Evolutionary conservation across 306 rosid genomes (phyloP).

Genomic region (Hippophae gyantsensis): DNA sequence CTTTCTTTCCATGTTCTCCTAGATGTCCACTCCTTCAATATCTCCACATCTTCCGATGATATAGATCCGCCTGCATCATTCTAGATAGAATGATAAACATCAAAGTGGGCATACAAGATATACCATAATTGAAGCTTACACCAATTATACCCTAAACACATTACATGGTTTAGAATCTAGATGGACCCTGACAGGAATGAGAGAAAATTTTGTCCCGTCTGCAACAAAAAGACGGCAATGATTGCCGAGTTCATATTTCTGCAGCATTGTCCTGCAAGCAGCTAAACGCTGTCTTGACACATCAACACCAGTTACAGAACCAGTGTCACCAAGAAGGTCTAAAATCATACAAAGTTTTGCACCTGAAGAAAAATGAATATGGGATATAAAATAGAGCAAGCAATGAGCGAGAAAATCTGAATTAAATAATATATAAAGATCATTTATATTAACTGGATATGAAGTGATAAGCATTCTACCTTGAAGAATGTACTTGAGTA

Average conservation of each 20-base stretch:
- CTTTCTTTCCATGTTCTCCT: conserved; percentile 83
- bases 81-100: conserved; percentile 47
- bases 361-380: conserved; percentile 35
- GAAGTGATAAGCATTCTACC: no score
- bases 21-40: conserved; percentile 76
- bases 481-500: no score
- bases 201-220: conserved; percentile 65
- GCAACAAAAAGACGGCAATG: conserved; percentile 81
- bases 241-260: conserved; percentile 62
- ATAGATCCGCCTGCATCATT: conserved; percentile 47
- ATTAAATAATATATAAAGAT: background rate
- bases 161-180: conserved; percentile 42
- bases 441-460: background rate
- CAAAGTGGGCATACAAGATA: conserved; percentile 17
- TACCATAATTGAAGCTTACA: conserved; percentile 5
- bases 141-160: background rate
- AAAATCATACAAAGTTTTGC: conserved; percentile 85
- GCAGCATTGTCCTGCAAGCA: conserved; percentile 79
- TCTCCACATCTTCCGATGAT: conserved; percentile 35
- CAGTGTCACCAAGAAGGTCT: conserved; percentile 68
- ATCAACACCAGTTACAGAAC: conserved; percentile 83
- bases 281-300: conserved; percentile 85
- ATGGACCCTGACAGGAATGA: conserved; percentile 32
- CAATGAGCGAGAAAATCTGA: conserved; percentile 2
- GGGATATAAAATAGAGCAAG: background rate